Conservation (phyloP, 208 protist species). For the Trypanosoma mega region DNA sequence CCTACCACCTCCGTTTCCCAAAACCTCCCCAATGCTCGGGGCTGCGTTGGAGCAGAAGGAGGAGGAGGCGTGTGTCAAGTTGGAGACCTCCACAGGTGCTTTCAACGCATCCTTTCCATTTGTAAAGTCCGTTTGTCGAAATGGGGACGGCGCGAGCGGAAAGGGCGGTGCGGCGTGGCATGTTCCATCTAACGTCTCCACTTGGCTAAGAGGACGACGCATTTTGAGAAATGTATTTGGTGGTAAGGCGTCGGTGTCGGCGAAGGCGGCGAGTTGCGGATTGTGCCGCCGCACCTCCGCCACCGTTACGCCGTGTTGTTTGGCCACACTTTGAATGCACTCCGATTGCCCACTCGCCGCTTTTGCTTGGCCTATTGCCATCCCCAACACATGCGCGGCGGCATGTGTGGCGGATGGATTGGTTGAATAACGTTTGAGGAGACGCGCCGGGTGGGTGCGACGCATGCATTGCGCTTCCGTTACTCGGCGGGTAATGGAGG, state of each 20-base stretch:
- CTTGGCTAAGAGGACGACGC: constrained; percentile 1
- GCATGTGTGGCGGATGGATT: neutral
- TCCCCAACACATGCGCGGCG: neutral
- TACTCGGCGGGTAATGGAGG: constrained; percentile 39
- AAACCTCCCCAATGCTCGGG: too few relatives aligned
- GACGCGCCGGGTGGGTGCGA: neutral
- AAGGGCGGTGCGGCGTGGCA: too few relatives aligned
- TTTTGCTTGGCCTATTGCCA: neutral
- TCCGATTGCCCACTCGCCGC: constrained; percentile 8
- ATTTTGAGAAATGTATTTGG: constrained; percentile 60
- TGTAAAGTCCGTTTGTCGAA: too few relatives aligned
- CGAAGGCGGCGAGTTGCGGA: constrained; percentile 40
- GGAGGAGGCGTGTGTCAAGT: too few relatives aligned
- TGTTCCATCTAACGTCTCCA: neutral
- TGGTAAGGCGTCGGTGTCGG: constrained; percentile 29
- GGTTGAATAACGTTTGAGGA: neutral
- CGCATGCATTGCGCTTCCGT: constrained; percentile 19
- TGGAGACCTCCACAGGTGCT: too few relatives aligned
- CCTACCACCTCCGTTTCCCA: too few relatives aligned
- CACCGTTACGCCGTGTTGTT: constrained; percentile 18
- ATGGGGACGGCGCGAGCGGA: too few relatives aligned
- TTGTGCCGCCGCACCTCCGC: constrained; percentile 46
- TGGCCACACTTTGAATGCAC: constrained; percentile 34
- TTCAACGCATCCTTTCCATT: too few relatives aligned
- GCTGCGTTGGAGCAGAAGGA: too few relatives aligned